Evolutionary conservation across 371 early-diverging fungal genomes (phyloP).

Genomic region (Syncephalastrum monosporum): DNA sequence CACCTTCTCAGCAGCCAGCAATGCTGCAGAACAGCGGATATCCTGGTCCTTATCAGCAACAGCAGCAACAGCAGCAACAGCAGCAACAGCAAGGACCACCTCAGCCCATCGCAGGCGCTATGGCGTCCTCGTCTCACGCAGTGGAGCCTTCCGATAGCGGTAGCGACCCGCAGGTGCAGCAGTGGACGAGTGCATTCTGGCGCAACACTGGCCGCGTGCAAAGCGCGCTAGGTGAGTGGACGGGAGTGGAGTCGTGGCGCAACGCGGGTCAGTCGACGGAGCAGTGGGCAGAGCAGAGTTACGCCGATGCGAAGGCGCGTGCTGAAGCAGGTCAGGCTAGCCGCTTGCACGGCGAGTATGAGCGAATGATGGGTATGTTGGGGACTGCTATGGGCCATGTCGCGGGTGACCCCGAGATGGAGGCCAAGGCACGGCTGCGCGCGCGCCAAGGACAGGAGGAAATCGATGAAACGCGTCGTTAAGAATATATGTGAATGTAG

Average conservation of each 20-base stretch:
- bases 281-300: slow-evolving; percentile 27
- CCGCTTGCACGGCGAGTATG: slow-evolving; percentile 41
- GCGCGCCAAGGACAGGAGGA: slow-evolving; percentile 29
- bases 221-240: slow-evolving; percentile 23
- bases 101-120: no score
- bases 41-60: no score
- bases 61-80: no score
- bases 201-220: slow-evolving; percentile 32
- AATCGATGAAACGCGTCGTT: slow-evolving; percentile 12
- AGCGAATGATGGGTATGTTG: slow-evolving; percentile 35
- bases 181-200: slow-evolving; percentile 33
- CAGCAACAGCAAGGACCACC: no score
- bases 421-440: slow-evolving; percentile 27
- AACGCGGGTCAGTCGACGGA: slow-evolving; percentile 19
- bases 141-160: slow-evolving; percentile 10
- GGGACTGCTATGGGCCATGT: slow-evolving; percentile 37
- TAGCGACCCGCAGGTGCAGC: slow-evolving; percentile 27
- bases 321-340: slow-evolving; percentile 28
- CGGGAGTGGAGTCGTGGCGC: slow-evolving; percentile 28
- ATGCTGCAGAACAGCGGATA: no score
- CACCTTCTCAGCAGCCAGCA: no score
- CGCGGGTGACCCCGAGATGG: slow-evolving; percentile 43
- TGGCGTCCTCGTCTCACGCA: no score
- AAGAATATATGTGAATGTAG: no score
- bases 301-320: slow-evolving; percentile 26